Conservation (phyloP, 768 basidiomycete species). For the Termitomyces bulborhizus region DNA sequence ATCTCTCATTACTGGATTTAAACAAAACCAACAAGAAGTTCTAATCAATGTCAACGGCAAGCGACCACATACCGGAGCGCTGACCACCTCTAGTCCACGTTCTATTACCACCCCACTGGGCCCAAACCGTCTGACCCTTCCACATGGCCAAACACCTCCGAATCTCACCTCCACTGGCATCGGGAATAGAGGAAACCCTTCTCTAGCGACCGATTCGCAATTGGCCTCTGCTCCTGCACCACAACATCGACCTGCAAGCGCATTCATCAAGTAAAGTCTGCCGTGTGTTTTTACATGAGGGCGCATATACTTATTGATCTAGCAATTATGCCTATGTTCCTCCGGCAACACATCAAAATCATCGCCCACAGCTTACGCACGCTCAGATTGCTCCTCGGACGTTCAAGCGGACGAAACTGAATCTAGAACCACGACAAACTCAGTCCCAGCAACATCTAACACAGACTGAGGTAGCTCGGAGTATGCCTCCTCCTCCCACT, state of each 20-base stretch:
- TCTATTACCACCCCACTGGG: constrained; percentile 49
- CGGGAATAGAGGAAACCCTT: constrained; percentile 10
- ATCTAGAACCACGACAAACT: constrained; percentile 17
- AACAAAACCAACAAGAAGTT: constrained; percentile 26
- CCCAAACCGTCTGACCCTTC: constrained; percentile 64
- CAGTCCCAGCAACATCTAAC: constrained; percentile 8
- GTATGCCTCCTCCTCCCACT: constrained; percentile 17
- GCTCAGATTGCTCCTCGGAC: constrained; percentile 35
- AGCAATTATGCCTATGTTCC: constrained; percentile 69
- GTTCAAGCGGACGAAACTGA: constrained; percentile 28
- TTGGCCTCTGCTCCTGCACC: constrained; percentile 12
- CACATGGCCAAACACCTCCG: constrained; percentile 50
- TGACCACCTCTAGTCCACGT: constrained; percentile 55
- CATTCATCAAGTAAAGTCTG: constrained; percentile 21
- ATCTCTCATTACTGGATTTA: constrained; percentile 16
- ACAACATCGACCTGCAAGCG: constrained; percentile 34
- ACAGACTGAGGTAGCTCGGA: constrained; percentile 9
- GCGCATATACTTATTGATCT: constrained; percentile 17
- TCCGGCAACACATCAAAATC: constrained; percentile 36
- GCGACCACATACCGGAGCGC: constrained; percentile 44
- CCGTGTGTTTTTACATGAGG: constrained; percentile 6
- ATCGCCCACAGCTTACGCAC: constrained; percentile 32
- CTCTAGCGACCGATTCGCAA: constrained; percentile 18
- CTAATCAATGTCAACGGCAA: constrained; percentile 61
- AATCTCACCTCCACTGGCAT: constrained; percentile 26